phyloP scores from a whole-genome alignment of 495 filamentous ascomycete genomes.

The Bryoglossum gracile region DNA sequence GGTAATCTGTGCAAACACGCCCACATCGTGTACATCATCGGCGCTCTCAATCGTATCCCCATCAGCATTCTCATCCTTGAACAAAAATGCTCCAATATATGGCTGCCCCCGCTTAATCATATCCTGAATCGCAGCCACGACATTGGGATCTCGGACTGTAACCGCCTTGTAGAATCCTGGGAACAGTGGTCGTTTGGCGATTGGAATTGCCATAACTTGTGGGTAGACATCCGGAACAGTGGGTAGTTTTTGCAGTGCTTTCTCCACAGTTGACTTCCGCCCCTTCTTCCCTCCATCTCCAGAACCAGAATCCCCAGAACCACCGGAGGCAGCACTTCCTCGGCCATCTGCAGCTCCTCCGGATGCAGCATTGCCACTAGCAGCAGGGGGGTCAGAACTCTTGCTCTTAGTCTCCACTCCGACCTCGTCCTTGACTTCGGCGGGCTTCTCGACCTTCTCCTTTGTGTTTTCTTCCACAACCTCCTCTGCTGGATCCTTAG shows the following conservation, averaged over 20 bases:
- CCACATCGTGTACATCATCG: slow-evolving; percentile 88
- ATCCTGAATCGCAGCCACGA: slow-evolving; percentile 83
- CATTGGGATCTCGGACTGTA: slow-evolving; percentile 84
- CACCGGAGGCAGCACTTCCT: slow-evolving; percentile 33
- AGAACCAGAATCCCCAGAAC: slow-evolving; percentile 37
- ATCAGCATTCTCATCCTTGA: slow-evolving; percentile 92
- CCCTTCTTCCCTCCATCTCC: slow-evolving; percentile 47
- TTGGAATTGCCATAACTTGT: slow-evolving; percentile 98
- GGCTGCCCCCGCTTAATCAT: slow-evolving; percentile 98
- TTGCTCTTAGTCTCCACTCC: slow-evolving; percentile 26
- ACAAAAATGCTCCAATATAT: slow-evolving; percentile 92
- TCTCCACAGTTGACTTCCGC: slow-evolving; percentile 58
- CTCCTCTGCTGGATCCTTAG: slow-evolving; percentile 37
- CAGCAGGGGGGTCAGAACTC: slow-evolving; percentile 23
- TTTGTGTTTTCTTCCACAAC: slow-evolving; percentile 40
- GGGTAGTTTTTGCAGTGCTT: slow-evolving; percentile 76
- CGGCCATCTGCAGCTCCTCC: slow-evolving; percentile 38
- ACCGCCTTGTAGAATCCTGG: slow-evolving; percentile 99
- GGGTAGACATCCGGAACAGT: slow-evolving; percentile 91
- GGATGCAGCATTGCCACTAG: slow-evolving; percentile 30
- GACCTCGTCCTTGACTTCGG: slow-evolving; percentile 36
- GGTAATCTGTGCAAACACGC: slow-evolving; percentile 96
- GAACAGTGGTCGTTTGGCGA: slow-evolving; percentile 88
- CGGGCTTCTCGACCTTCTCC: slow-evolving; percentile 40
- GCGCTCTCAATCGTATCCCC: slow-evolving; percentile 81